Evolutionary conservation across 2,329 filamentous ascomycete genomes (phyloP), one percentile per base, ranked within the genome.

Genomic region (Colletotrichum salicis): DNA sequence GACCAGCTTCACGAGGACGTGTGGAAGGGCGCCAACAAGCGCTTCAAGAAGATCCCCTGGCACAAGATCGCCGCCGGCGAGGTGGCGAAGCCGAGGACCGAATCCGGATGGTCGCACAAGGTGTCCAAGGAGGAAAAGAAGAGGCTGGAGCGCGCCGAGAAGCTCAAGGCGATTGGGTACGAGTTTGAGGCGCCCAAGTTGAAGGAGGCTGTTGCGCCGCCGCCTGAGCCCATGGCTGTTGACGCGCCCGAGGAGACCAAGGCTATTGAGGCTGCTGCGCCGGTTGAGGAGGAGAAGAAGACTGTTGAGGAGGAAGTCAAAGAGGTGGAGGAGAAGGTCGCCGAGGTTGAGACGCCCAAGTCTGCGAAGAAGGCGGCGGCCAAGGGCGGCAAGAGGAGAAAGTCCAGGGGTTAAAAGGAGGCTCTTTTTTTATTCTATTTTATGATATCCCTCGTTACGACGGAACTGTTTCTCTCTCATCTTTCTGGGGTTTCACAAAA

Each of bases 11-110:
- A 97, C 80, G 88, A 91, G 29, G 88, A 94, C 73, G 85, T 98
- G 64, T 98, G 95, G 90, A 95, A 96, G 84, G 95, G 95, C 48
- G 94, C 95, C 78, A 96, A 97, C 82, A 91, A 90, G 78, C 92
- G 95, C 67, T 98, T 96, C 88, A 97, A 97, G 87, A 88, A 88
- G 74, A 91, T 67, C 27, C 73, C 73, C 19, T 92, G 94, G 87
- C 96, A 95, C 83, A 93, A 93, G 84, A 92, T 98, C 80, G 93
- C 93, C 72, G 94, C 94, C 61, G 87, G 90, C 76, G 88, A 90
- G 76, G 87, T 98, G 75, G 90, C 92, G 77, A 90, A 92, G 79
- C 93, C 93, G 54, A 88, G 90, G 75, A 90, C 92, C 24, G 90
- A 94, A 78, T 89, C 92, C 45, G 86, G 86, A n/a, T 99, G 96